These are phyloP conservation scores for Alternaria arbusti DNA, from an alignment of 2,329 filamentous ascomycete genomes.

Conservation along the genomic window DNA sequence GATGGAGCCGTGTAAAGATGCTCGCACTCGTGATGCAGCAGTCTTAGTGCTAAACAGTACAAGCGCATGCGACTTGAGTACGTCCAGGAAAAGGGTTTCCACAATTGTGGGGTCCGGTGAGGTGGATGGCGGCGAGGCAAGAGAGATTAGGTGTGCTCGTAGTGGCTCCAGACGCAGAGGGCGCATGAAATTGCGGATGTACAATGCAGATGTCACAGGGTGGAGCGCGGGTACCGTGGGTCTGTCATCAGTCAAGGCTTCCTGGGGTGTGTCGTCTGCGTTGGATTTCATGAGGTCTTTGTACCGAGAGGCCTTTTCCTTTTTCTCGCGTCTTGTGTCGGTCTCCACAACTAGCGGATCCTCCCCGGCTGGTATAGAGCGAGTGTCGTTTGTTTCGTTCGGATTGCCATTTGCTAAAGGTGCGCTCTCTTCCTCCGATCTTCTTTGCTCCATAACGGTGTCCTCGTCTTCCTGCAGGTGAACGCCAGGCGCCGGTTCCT, in stretches of 20 bases:
- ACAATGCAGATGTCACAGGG: slow-evolving; percentile 61
- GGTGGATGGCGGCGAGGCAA: slow-evolving; percentile 67
- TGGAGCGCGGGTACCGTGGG: slow-evolving; percentile 49
- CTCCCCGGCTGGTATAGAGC: neutral
- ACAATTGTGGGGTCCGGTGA: slow-evolving; percentile 63
- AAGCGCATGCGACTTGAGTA: slow-evolving; percentile 87
- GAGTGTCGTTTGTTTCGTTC: slow-evolving; percentile 1
- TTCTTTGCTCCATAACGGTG: slow-evolving; percentile 37
- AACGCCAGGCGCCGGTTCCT: slow-evolving; percentile 39
- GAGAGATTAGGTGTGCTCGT: slow-evolving; percentile 69
- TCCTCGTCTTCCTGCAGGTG: slow-evolving; percentile 42
- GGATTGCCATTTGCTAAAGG: slow-evolving; percentile 9
- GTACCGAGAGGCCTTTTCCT: slow-evolving; percentile 44
- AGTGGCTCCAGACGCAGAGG: slow-evolving; percentile 75
- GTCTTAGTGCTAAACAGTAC: slow-evolving; percentile 72
- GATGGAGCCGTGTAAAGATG: slow-evolving; percentile 74
- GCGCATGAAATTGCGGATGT: slow-evolving; percentile 89
- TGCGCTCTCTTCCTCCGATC: slow-evolving; percentile 26
- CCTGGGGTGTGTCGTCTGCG: slow-evolving; percentile 11
- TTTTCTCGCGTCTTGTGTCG: slow-evolving; percentile 26
- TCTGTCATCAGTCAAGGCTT: slow-evolving; percentile 37
- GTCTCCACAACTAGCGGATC: slow-evolving; percentile 6
- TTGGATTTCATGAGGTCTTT: slow-evolving; percentile 40
- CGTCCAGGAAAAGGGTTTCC: slow-evolving; percentile 77
- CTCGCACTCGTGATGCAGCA: slow-evolving; percentile 78